Evolutionary conservation across 192 early-diverging fungal genomes (phyloP), one percentile per base, ranked within the genome.

Genomic region (Coemansia biformis): DNA sequence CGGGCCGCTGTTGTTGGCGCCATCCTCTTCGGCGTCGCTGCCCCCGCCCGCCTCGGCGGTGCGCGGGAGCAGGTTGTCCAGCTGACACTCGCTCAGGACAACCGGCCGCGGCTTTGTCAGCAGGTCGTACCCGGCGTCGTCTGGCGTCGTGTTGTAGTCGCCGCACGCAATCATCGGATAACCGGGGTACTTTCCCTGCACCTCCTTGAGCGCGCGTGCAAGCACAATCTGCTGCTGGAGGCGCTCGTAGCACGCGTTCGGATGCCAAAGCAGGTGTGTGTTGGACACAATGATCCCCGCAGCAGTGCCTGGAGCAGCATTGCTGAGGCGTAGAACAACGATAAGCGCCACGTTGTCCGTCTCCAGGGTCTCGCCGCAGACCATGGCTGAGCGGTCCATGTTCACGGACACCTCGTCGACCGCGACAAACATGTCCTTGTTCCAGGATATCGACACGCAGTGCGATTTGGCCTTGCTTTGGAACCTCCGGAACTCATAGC

Each of bases 71-170:
- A 75, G 36, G 32, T 75, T 66, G 24, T 75, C 72, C 8, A 59
- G 43, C 53, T 75, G 72, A 59, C 52, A 50, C 11, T 75, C 72
- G 38, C 48, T 75, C 16, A 75, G 73, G 4, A 42, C 37, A 8
- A 77, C 59, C 0, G 79, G 78, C 9, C 78, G 69, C 36, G 57
- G 38, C 44, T 59, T 75, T 13, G 78, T 79, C 57, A 79, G 51
- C 14, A 77, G 58, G 32, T 62, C 66, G 58, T 81, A 81, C 10
- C 72, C 78, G 31, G 78, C 79, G 44, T 81, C 79, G 22, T 77
- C 71, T 1, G 79, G 79, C 1, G 79, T 81, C 8, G 79, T 81
- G 43, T 81, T 81, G 55, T 71, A 81, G 48, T 81, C 79, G 48
- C 63, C 57, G 9, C 60, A 63, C 8, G 51, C 59, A 13, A 68